Percentiles rank a stretch among this genome's conserved stretches.
These are phyloP conservation scores for Phytopythium aichiense DNA, from an alignment of 352 stramenopile genomes.

Conservation along the genomic window DNA sequence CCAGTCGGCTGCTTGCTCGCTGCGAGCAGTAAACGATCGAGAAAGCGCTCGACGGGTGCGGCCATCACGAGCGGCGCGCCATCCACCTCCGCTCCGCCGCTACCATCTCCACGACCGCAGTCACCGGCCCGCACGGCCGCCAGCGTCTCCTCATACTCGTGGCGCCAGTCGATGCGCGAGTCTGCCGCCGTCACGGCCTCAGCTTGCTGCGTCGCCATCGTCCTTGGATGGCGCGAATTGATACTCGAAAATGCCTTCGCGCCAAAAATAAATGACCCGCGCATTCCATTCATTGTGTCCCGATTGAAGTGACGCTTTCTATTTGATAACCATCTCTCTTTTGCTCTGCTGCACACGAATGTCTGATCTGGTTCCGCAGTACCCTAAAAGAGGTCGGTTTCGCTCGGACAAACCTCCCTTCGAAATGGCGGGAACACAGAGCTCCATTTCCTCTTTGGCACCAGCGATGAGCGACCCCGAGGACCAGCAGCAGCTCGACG, in stretches of 20 bases:
- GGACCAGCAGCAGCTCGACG: conserved; percentile 18
- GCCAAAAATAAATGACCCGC: neutral
- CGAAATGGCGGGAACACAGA: conserved; percentile 6
- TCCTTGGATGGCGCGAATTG: neutral
- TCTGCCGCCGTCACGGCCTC: conserved; percentile 1
- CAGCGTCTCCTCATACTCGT: conserved; percentile 11
- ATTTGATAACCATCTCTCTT: neutral
- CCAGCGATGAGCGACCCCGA: conserved; percentile 34
- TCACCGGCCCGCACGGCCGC: neutral
- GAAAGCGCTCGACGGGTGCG: conserved; percentile 1
- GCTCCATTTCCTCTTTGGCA: neutral
- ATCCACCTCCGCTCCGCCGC: neutral
- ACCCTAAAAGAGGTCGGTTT: neutral
- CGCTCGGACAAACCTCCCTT: neutral
- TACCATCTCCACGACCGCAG: neutral
- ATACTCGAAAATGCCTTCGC: neutral
- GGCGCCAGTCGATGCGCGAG: conserved; percentile 17
- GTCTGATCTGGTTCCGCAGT: neutral
- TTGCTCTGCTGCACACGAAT: neutral
- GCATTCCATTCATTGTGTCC: neutral
- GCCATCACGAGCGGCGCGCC: conserved; percentile 1
- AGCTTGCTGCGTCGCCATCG: neutral
- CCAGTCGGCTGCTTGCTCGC: neutral
- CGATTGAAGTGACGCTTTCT: neutral
- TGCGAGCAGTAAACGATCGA: neutral